phyloP scores from a whole-genome alignment of 495 filamentous ascomycete genomes.

The Daldinia bambusicola region DNA sequence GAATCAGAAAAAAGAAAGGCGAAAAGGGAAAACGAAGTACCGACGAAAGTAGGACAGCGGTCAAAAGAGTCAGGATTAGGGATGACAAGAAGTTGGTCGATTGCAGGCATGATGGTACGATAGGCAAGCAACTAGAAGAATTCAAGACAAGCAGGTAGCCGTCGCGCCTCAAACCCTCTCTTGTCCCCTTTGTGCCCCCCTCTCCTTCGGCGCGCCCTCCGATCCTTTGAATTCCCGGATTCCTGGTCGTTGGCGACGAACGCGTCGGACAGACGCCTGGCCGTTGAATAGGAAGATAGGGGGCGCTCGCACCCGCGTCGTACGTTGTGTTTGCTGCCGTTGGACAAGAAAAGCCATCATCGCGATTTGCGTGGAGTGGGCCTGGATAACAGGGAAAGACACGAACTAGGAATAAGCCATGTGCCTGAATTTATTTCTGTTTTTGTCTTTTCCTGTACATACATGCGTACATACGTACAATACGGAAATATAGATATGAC shows the following conservation, averaged over 20 bases:
- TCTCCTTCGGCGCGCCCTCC: background rate
- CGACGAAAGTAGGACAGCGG: constrained; percentile 18
- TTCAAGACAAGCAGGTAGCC: constrained; percentile 22
- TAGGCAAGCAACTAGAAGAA: background rate
- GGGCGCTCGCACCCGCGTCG: background rate
- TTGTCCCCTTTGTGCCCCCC: background rate
- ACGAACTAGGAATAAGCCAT: background rate
- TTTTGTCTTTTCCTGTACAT: constrained; percentile 9
- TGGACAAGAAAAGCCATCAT: background rate
- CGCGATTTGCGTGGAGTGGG: background rate
- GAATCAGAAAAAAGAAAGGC: background rate
- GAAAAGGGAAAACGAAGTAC: constrained; percentile 7
- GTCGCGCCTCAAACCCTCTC: background rate
- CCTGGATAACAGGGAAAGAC: constrained; percentile 7
- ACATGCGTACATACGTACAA: background rate
- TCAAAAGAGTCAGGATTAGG: background rate
- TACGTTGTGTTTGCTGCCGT: constrained; percentile 9
- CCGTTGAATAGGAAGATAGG: background rate
- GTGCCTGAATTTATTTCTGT: constrained; percentile 5
- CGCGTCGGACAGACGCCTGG: constrained; percentile 13
- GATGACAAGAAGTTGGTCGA: constrained; percentile 3
- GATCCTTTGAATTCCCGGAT: constrained; percentile 17
- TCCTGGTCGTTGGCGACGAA: constrained; percentile 35
- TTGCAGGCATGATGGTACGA: constrained; percentile 24
- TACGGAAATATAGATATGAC: background rate